Base-by-base conservation (phyloP, 176 grass and related monocot genomes). In the Carex pumila region DNA sequence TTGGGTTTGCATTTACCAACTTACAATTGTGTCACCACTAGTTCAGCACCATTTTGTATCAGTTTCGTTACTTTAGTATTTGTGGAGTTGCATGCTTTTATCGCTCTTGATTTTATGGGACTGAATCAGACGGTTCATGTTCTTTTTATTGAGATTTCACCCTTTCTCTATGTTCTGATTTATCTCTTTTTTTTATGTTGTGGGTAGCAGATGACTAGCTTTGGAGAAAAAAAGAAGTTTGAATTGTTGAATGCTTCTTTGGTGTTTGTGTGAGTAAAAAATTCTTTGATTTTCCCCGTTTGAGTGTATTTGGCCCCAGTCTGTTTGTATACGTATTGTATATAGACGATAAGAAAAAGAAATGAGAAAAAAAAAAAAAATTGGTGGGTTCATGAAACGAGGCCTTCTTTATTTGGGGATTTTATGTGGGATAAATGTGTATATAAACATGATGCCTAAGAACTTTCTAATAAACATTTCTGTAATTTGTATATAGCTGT, bases 211-310 rank as follows among this genome's bases (percentile, higher is more conserved):
- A 83, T 77, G 25, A 77, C 73, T 77, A 77, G 73, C 73, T 54
- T 81, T 31, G 63, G 13, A 31, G 21, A 66, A 31, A 64, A 50
- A 82, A 67, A 32, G 39, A 83, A 52, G 80, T 29, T 31, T 45
- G 41, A 32, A 63, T 80, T 80, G 53, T 59, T 80, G 7, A 50
- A 65, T 83, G 61, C 63, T 62, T 56, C 72, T 77, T 77, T 55
- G 61, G 62, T 83, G 57, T 54, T 45, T 83, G 39, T 67, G 80
- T 49, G 61, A 9, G 61, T 67, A 22, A 0, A 82, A 68, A 68
- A 83, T 83, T 83, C 80, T 83, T 83, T 53, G 56, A 81, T 81
- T 81, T 81, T n/a, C 31, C 19, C 55, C 17, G 30, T 41, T 81
- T 43, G 60, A 65, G 22, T 65, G 39, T 67, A 77, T 56, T 77